phyloP scores from a whole-genome alignment of 192 early-diverging fungal genomes.

The Coemansia sp. region DNA sequence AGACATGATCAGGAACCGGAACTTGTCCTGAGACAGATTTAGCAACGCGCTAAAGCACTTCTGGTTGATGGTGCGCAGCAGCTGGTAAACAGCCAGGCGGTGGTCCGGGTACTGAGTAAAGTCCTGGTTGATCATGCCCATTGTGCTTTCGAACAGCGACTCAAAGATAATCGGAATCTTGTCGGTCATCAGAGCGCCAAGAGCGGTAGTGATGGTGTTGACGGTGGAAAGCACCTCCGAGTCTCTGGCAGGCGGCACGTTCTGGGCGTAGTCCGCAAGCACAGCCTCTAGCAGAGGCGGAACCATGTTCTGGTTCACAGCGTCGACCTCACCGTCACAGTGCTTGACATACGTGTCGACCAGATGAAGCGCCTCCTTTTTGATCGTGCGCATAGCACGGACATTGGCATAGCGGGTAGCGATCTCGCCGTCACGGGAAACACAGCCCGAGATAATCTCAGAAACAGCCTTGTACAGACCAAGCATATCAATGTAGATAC shows the following conservation, averaged over 20 bases:
- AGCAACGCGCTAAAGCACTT: constrained; percentile 93
- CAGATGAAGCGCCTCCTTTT: constrained; percentile 91
- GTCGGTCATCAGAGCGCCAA: constrained; percentile 79
- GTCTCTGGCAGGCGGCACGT: constrained; percentile 87
- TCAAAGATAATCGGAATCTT: constrained; percentile 86
- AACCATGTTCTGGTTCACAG: constrained; percentile 82
- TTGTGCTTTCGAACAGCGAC: constrained; percentile 92
- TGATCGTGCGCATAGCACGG: constrained; percentile 90
- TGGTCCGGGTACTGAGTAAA: constrained; percentile 98
- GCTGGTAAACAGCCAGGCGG: constrained; percentile 90
- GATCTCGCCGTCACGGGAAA: constrained; percentile 78
- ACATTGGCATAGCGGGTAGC: constrained; percentile 90
- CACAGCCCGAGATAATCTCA: constrained; percentile 74
- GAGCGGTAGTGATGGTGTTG: constrained; percentile 78
- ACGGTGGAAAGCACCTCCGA: constrained; percentile 93
- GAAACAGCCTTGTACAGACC: constrained; percentile 89
- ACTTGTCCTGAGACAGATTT: constrained; percentile 77
- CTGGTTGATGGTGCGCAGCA: constrained; percentile 87
- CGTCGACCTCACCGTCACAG: constrained; percentile 81
- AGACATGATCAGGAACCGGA: constrained; percentile 92
- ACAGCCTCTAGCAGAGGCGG: constrained; percentile 90
- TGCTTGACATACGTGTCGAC: constrained; percentile 88
- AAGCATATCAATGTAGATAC: constrained; percentile 89
- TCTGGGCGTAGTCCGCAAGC: constrained; percentile 82
- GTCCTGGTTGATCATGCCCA: constrained; percentile 99